Conservation (phyloP, 345 rosid genomes). For the Citrus sp. region DNA sequence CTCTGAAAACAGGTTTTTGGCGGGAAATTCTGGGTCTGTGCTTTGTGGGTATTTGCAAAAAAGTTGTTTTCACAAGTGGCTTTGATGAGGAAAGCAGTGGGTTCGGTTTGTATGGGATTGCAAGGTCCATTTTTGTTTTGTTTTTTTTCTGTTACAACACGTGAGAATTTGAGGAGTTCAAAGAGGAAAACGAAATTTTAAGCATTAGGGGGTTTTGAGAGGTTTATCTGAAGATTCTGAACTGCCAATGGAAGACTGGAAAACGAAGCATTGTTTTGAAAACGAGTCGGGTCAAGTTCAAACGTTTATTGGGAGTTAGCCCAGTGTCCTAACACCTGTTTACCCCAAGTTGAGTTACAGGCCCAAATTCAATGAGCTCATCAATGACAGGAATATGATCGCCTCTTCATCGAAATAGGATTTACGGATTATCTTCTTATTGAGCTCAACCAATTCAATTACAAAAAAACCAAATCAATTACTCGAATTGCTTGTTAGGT, state of each 20-base stretch:
- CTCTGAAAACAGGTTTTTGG: constrained; percentile 31
- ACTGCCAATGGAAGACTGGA: neutral
- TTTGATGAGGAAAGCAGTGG: constrained; percentile 37
- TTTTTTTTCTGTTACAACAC: neutral
- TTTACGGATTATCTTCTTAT: no score
- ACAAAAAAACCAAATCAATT: no score
- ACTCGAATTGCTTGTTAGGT: no score
- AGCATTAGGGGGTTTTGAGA: neutral
- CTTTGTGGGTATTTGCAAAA: constrained; percentile 26
- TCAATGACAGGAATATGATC: no score
- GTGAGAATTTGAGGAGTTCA: neutral
- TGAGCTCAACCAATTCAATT: no score
- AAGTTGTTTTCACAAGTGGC: constrained; percentile 8
- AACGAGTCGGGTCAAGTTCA: no score
- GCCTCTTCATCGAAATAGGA: no score
- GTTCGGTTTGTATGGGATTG: constrained; percentile 32
- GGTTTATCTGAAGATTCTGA: constrained; percentile 8
- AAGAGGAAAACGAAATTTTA: neutral
- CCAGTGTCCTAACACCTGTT: no score
- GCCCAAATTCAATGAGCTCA: no score
- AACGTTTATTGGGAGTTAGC: no score
- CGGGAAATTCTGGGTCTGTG: constrained; percentile 30
- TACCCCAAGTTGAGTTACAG: no score
- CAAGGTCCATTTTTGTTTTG: constrained; percentile 34
- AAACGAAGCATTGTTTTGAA: no score